Base-by-base conservation (phyloP, 768 basidiomycete species). In the Neoboletus subvelutipes region DNA sequence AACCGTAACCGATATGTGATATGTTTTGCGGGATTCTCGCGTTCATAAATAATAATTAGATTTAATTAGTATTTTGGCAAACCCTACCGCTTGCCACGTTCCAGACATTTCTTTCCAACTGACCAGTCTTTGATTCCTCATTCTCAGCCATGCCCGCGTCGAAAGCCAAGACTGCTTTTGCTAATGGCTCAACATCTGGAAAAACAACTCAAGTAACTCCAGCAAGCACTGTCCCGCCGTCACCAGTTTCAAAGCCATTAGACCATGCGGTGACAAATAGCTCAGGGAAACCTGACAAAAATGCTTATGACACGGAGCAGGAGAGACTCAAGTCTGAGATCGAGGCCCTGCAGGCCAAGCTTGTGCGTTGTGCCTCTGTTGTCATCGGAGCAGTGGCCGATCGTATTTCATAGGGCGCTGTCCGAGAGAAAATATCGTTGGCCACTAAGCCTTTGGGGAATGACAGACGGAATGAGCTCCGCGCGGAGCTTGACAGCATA, bases 221-320 rank as follows among this genome's bases (percentile, higher is more conserved):
- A n/a, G 58, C 67, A 18, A 63, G 64, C 63, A 66, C 67, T 0
- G 60, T 65, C n/a, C 63, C 69, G 2, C 53, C 69, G 5, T 72
- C 69, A 5, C 71, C 67, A 6, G 68, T 56, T 36, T 59, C 62
- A 2, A 70, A 67, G 40, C 22, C 47, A 11, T 45, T n/a, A 29
- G 63, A 69, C n/a, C 62, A 33, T n/a, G 28, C 51, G 20, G 33
- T 56, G 20, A 54, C 66, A 10, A 66, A 73, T 36, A 53, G 66
- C 49, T 72, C 77, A 45, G 85, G 82, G 43, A 90, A 79, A 70
- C 95, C 95, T 33, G 94, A 97, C 81, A 94, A 93, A 75, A 80
- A 80, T 47, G 76, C 73, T n/a, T 89, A 89, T 71, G 91, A 97
- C 52, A 81, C 79, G 10, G 94, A 98, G 75, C 92, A 95, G 74